Percentiles rank a stretch among this genome's conserved stretches.
phyloP scores from a whole-genome alignment of 2,329 filamentous ascomycete species.

The Apiospora pterosperma region DNA sequence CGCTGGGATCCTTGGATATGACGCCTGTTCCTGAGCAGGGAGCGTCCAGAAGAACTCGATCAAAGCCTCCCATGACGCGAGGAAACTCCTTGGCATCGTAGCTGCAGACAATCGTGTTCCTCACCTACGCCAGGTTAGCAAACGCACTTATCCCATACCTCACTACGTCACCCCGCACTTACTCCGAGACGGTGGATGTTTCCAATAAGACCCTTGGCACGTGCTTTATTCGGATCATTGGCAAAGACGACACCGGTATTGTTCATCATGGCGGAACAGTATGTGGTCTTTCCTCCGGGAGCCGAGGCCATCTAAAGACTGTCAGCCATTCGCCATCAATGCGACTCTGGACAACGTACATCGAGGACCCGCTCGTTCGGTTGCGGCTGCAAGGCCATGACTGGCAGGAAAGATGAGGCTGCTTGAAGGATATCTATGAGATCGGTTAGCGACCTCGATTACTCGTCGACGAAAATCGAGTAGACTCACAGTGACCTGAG shows the following conservation, averaged over 20 bases:
- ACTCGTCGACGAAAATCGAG: not conserved
- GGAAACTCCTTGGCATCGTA: slow-evolving; percentile 95
- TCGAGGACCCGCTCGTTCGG: not conserved
- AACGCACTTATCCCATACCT: slow-evolving; percentile 45
- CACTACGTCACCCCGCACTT: not conserved
- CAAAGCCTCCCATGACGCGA: slow-evolving; percentile 91
- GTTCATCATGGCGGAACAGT: slow-evolving; percentile 95
- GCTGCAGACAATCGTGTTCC: slow-evolving; percentile 93
- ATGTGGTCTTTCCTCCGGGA: slow-evolving; percentile 82
- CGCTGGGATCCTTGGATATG: slow-evolving; percentile 92
- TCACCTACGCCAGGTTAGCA: slow-evolving; percentile 27
- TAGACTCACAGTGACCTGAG: slow-evolving; percentile 67
- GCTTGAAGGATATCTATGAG: slow-evolving; percentile 81
- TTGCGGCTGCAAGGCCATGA: slow-evolving; percentile 66
- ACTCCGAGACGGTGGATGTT: slow-evolving; percentile 73
- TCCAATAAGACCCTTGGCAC: slow-evolving; percentile 95
- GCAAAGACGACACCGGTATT: slow-evolving; percentile 95
- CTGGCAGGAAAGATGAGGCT: slow-evolving; percentile 92
- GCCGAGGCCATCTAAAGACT: slow-evolving; percentile 70
- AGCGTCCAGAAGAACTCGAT: slow-evolving; percentile 65
- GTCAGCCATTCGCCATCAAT: not conserved
- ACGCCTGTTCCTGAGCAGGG: slow-evolving; percentile 85
- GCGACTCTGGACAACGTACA: not conserved
- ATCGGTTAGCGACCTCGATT: not conserved
- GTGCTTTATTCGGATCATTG: slow-evolving; percentile 91